phyloP scores from a whole-genome alignment of 805 yeast genomes.

The Wickerhamiella sergipiensis region DNA sequence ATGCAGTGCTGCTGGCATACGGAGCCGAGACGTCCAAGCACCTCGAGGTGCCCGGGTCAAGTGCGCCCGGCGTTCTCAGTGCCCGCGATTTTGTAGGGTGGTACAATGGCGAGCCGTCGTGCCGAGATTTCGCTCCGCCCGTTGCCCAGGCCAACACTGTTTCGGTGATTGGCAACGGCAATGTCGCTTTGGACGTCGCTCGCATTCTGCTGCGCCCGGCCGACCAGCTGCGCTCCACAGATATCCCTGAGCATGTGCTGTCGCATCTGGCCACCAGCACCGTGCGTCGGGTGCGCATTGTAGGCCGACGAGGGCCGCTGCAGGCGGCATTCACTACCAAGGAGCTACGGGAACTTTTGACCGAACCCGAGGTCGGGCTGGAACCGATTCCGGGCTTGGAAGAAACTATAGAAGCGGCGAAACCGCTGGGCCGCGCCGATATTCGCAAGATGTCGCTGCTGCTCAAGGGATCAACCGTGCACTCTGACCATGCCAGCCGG shows the following conservation, averaged over 20 bases:
- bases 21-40: conserved; percentile 53
- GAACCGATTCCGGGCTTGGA: conserved; percentile 6
- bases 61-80: conserved; percentile 45
- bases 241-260: conserved; percentile 52
- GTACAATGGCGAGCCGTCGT: conserved; percentile 85
- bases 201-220: conserved; percentile 55
- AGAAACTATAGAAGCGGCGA: neutral
- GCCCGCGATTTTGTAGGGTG: conserved; percentile 87
- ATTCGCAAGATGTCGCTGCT: conserved; percentile 14
- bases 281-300: conserved; percentile 54
- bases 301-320: conserved; percentile 74
- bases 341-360: conserved; percentile 72
- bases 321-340: conserved; percentile 87
- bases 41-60: conserved; percentile 45
- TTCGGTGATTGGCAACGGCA: conserved; percentile 88
- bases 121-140: conserved; percentile 37
- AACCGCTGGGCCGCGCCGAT: conserved; percentile 10
- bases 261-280: conserved; percentile 35
- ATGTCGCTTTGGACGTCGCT: conserved; percentile 87
- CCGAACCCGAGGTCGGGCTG: conserved; percentile 14
- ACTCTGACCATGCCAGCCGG: conserved; percentile 14
- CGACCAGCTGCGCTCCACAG: conserved; percentile 52
- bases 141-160: conserved; percentile 49
- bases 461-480: conserved; percentile 3
- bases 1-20: conserved; percentile 67